phyloP scores from a whole-genome alignment of 208 protist genomes.

The Leishmania braziliensis region DNA sequence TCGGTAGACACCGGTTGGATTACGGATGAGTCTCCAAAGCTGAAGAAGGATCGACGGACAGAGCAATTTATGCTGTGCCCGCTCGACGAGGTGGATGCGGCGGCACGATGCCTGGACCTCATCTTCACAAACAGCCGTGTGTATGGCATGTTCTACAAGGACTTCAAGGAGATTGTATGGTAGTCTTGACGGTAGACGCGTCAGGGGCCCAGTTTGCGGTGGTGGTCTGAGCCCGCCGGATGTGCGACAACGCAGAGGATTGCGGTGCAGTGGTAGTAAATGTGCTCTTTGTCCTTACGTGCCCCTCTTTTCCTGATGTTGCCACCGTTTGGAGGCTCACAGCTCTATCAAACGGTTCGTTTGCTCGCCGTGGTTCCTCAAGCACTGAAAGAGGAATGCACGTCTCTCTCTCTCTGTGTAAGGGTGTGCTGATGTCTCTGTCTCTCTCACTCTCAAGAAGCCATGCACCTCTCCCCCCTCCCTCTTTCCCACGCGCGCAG shows the following conservation, averaged over 20 bases:
- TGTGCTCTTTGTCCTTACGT: not conserved
- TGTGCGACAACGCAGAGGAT: not conserved
- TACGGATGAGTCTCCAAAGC: constrained; percentile 94
- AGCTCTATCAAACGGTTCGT: not conserved
- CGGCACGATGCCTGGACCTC: constrained; percentile 95
- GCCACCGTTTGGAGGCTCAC: not conserved
- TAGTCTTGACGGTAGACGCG: constrained; percentile 23
- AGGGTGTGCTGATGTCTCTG: not conserved
- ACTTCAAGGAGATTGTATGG: constrained; percentile 90
- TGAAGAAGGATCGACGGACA: constrained; percentile 80
- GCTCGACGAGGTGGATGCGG: constrained; percentile 96
- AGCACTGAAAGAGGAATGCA: not conserved
- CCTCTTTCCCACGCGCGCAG: not conserved
- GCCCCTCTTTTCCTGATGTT: not conserved
- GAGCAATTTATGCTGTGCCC: constrained; percentile 78
- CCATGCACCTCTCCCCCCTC: not conserved
- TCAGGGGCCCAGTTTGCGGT: not conserved
- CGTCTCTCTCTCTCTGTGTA: not conserved
- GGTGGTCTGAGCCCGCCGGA: not conserved
- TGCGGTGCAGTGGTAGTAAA: not conserved
- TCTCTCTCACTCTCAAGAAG: not conserved
- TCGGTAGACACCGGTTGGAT: constrained; percentile 98
- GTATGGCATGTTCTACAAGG: constrained; percentile 92
- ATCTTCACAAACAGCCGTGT: constrained; percentile 85
- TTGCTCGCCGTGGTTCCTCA: not conserved